Base-by-base conservation (phyloP, 345 rosid genomes). In the Pelargonium nanum region DNA sequence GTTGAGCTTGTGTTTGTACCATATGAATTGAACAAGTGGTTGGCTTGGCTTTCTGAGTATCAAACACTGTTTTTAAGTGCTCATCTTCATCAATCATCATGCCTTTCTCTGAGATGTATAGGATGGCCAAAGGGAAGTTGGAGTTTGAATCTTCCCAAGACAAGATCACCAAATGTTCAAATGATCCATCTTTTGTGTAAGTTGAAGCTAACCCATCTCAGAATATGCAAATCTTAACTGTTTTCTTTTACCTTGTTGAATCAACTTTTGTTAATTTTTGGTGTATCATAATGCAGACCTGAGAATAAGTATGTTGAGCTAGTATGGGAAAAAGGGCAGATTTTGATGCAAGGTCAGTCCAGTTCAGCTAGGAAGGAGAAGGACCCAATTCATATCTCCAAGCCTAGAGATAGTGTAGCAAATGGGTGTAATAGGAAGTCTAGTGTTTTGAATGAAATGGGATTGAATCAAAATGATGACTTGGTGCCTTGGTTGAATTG, bases 81-180 rank as follows among this genome's bases (percentile, higher is more conserved):
- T n/a, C n/a, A n/a, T n/a, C n/a, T n/a, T n/a, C n/a, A 58, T 40
- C 57, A 75, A 69, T 61, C 57, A 70, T 54, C 81, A 88, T 91
- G 98, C 95, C 98, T 77, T 67, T 86, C 68, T 88, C 78, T 71
- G 96, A 91, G 90, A 82, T 91, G 22, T 72, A 83, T 59, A 76
- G 80, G 65, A 68, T 75, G 77, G 34, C 80, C 6, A 68, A 73
- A 50, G 79, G 75, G 62, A 76, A 78, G 76, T 57, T 70, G 54
- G 86, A 78, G 76, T 57, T 70, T 56, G 86, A 77, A 60, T 73
- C 78, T 53, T 63, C 73, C 58, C 77, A 65, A 56, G 80, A 85
- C 62, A 77, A 70, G 55, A 74, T 75, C 66, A 59, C 73, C 30
- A 19, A 72, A 1, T 57, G 59, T 28, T 70, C 79, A 62, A 53